phyloP scores from a whole-genome alignment of 805 yeast species.

The Candida palmyrensis region DNA sequence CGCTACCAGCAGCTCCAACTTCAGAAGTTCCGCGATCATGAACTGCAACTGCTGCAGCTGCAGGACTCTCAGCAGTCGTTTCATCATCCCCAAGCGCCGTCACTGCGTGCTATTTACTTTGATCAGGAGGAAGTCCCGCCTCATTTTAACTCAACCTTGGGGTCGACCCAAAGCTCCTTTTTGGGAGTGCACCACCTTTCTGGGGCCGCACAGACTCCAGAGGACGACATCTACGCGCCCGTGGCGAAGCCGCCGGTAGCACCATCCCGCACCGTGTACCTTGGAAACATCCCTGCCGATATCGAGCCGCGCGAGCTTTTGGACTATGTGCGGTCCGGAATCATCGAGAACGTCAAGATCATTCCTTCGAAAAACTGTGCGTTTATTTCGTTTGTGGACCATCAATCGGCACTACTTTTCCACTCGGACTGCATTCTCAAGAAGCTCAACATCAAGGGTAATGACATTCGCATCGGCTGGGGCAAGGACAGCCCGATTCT shows the following conservation, averaged over 20 bases:
- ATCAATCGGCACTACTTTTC: conserved; percentile 81
- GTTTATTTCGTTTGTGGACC: conserved; percentile 83
- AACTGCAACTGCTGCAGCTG: background rate
- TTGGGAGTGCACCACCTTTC: background rate
- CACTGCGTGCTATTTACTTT: background rate
- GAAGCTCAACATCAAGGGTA: conserved; percentile 71
- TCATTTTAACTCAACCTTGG: too few relatives aligned
- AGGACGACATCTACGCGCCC: background rate
- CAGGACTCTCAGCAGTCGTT: too few relatives aligned
- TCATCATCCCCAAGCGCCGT: background rate
- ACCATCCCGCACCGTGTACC: conserved; percentile 81
- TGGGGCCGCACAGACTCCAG: background rate
- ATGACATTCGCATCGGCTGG: conserved; percentile 90
- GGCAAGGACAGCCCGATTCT: conserved; percentile 75
- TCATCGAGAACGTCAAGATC: conserved; percentile 72
- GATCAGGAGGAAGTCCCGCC: too few relatives aligned
- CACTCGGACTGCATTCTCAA: conserved; percentile 91
- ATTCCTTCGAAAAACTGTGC: conserved; percentile 88
- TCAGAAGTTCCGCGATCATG: background rate
- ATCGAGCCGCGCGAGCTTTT: conserved; percentile 75
- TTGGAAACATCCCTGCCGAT: conserved; percentile 84
- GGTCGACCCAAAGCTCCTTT: too few relatives aligned
- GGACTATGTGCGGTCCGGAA: conserved; percentile 88
- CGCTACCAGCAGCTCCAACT: background rate
- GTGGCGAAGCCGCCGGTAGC: conserved; percentile 31